phyloP scores from a whole-genome alignment of 768 basidiomycete genomes.

The Brasilioporus rufonigricans region DNA sequence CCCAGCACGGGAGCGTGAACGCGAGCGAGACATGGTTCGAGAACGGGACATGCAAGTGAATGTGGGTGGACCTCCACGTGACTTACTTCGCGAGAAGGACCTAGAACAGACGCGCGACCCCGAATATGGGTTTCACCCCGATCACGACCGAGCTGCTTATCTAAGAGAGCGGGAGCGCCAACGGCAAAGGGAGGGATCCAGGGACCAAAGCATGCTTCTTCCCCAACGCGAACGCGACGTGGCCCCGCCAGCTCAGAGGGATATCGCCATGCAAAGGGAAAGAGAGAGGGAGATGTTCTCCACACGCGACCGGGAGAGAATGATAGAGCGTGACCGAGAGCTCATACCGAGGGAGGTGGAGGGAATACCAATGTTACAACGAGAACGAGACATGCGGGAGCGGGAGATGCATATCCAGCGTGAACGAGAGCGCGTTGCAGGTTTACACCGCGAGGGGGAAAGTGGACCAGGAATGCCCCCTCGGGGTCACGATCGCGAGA shows the following conservation, averaged over 20 bases:
- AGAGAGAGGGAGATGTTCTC: conserved; percentile 22
- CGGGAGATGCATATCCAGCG: conserved; percentile 29
- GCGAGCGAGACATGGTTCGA: conserved; percentile 13
- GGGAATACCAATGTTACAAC: conserved; percentile 15
- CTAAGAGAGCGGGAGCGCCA: conserved; percentile 26
- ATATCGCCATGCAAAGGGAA: conserved; percentile 24
- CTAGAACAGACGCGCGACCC: conserved; percentile 23
- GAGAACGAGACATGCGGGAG: conserved; percentile 28
- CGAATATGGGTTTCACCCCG: conserved; percentile 22
- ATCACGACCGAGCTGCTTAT: conserved; percentile 22
- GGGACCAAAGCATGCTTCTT: conserved; percentile 19
- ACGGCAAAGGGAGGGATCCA: conserved; percentile 14
- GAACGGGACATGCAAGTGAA: conserved; percentile 21
- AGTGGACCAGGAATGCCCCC: conserved; percentile 23
- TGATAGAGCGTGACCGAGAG: conserved; percentile 25
- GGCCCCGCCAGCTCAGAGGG: conserved; percentile 15
- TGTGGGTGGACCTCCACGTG: conserved; percentile 22
- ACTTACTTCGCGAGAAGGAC: conserved; percentile 24
- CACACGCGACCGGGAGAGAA: conserved; percentile 22
- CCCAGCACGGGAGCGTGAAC: conserved; percentile 23
- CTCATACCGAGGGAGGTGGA: conserved; percentile 25
- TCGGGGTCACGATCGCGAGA: conserved; percentile 27
- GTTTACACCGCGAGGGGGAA: conserved; percentile 23
- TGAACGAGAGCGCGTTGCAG: conserved; percentile 25
- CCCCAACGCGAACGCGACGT: conserved; percentile 27